A percentile compares a stretch with the other conserved stretches of the same genome.
phyloP scores from a whole-genome alignment of 306 rosid genomes.

The Nissolia schottii region DNA sequence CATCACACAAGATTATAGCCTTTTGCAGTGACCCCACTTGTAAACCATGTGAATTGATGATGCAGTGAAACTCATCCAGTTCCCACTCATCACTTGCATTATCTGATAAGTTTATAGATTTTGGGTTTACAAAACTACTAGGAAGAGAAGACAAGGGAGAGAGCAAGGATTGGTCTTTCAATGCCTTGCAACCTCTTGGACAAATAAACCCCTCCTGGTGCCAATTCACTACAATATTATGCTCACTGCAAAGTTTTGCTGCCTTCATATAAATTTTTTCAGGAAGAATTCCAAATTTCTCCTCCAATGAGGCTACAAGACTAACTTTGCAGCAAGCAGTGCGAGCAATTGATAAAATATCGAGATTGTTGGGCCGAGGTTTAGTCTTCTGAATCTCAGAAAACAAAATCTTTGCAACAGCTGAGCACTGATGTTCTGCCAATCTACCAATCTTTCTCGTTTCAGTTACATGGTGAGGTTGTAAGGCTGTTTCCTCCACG shows the following conservation, averaged over 20 bases:
- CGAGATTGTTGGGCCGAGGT: constrained; percentile 71
- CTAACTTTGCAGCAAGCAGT: constrained; percentile 79
- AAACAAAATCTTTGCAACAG: constrained; percentile 77
- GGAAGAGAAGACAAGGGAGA: constrained; percentile 61
- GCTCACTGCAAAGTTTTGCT: constrained; percentile 87
- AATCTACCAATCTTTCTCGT: constrained; percentile 48
- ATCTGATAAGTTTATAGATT: constrained; percentile 29
- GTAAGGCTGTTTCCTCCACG: constrained; percentile 34
- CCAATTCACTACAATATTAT: constrained; percentile 57
- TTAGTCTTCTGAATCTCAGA: constrained; percentile 82
- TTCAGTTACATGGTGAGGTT: constrained; percentile 51
- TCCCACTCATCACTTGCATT: constrained; percentile 53
- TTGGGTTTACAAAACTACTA: constrained; percentile 30
- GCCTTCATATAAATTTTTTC: constrained; percentile 81
- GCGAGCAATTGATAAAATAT: constrained; percentile 66
- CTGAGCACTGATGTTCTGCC: constrained; percentile 68
- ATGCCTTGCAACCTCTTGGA: constrained; percentile 62
- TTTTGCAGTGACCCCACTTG: constrained; percentile 43
- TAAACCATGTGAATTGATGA: constrained; percentile 50
- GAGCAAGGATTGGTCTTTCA: constrained; percentile 43
- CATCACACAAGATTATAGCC: constrained; percentile 61
- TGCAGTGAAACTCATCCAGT: constrained; percentile 73
- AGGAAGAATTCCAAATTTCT: constrained; percentile 71
- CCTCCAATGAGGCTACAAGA: constrained; percentile 63
- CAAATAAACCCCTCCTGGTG: constrained; percentile 76